Evolutionary conservation across 768 basidiomycete genomes (phyloP).

Genomic region (Amanita jacksonii): DNA sequence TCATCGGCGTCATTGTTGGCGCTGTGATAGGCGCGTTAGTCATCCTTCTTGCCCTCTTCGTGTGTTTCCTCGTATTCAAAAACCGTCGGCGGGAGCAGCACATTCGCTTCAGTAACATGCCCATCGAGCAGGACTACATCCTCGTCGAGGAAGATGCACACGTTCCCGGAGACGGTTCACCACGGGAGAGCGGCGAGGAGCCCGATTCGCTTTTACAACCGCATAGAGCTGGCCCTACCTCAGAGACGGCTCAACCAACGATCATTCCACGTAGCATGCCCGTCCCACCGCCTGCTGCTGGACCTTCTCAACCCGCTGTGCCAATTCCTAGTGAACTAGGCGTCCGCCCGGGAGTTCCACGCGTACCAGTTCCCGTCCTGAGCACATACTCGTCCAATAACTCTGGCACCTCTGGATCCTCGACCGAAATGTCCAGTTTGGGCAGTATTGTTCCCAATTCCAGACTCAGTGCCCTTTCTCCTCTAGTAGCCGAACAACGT

Average conservation of each 20-base stretch:
- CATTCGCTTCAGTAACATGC: constrained; percentile 22
- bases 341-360: constrained; percentile 21
- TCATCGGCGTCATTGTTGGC: constrained; percentile 51
- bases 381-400: constrained; percentile 2
- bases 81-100: constrained; percentile 19
- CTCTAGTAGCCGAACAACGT: constrained; percentile 19
- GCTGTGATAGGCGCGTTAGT: constrained; percentile 42
- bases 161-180: constrained; percentile 53
- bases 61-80: constrained; percentile 26
- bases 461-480: constrained; percentile 26
- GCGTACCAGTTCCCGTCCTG: too few species aligned
- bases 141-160: constrained; percentile 30
- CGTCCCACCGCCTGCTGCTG: constrained; percentile 4
- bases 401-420: constrained; percentile 6
- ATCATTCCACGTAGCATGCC: background rate
- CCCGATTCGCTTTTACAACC: constrained; percentile 51
- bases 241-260: background rate
- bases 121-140: constrained; percentile 29
- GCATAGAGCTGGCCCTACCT: too few species aligned
- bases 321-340: constrained; percentile 8
- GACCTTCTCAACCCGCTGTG: background rate
- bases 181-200: constrained; percentile 63
- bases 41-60: constrained; percentile 37
- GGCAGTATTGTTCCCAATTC: constrained; percentile 29
- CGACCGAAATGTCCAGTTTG: constrained; percentile 8